These are phyloP conservation scores for Lasiodiplodia sp. DNA, from an alignment of 2,329 filamentous ascomycete species.

Conservation along the genomic window DNA sequence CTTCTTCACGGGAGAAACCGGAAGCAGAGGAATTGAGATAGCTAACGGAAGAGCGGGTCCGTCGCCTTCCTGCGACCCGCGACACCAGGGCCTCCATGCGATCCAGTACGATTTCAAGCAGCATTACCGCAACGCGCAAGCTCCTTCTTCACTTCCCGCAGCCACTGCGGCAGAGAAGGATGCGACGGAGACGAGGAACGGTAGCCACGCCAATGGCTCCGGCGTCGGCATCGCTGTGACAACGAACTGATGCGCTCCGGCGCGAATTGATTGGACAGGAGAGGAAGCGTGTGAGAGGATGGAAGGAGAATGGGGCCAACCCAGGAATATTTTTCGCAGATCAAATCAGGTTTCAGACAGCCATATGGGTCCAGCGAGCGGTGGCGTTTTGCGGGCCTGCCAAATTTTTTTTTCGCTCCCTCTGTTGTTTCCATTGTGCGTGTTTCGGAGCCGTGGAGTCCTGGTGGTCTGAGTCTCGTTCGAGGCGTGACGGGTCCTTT, in stretches of 20 bases:
- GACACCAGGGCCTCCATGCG: conserved; percentile 36
- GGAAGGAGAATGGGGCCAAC: not conserved
- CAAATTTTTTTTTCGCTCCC: not conserved
- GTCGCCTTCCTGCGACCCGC: not conserved
- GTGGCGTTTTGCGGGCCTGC: conserved; percentile 3
- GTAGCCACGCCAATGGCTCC: not conserved
- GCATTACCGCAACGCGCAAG: conserved; percentile 36
- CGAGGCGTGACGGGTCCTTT: not conserved
- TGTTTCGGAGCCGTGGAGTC: conserved; percentile 15
- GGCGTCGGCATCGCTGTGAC: not conserved
- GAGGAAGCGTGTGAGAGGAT: too few relatives aligned
- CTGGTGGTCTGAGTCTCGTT: conserved; percentile 19
- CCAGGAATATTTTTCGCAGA: conserved; percentile 2
- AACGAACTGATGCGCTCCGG: not conserved
- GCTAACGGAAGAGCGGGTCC: conserved; percentile 12
- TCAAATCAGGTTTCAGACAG: conserved; percentile 13
- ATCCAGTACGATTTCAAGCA: conserved; percentile 46
- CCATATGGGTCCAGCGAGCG: not conserved
- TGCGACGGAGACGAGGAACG: not conserved
- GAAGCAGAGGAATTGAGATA: not conserved
- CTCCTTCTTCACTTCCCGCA: not conserved
- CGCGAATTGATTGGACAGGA: not conserved
- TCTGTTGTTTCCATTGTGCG: not conserved
- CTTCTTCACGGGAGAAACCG: not conserved
- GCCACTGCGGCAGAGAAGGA: not conserved